Percentiles rank a stretch among this genome's conserved stretches.
phyloP scores from a whole-genome alignment of 768 basidiomycete genomes.

The Calvatia gigantea region DNA sequence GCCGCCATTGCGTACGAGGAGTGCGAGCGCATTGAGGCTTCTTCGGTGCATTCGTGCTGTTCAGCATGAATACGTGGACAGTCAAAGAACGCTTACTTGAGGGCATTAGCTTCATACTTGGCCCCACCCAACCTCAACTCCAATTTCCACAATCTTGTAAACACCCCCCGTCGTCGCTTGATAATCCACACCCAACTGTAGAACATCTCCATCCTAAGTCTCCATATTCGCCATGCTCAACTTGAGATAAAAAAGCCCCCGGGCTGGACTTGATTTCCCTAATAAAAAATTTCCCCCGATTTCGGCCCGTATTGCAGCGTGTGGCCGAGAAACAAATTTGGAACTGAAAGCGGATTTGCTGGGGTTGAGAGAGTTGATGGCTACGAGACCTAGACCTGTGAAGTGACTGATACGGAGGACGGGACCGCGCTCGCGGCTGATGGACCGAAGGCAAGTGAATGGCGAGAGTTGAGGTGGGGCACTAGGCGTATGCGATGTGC shows the following conservation, averaged over 20 bases:
- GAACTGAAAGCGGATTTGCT: slow-evolving; percentile 92
- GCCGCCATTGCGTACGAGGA: slow-evolving; percentile 16
- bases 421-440: slow-evolving; percentile 75
- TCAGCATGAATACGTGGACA: slow-evolving; percentile 7
- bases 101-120: slow-evolving; percentile 91
- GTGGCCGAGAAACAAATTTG: slow-evolving; percentile 92
- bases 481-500: slow-evolving; percentile 88
- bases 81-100: slow-evolving; percentile 58
- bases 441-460: slow-evolving; percentile 88
- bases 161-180: slow-evolving; percentile 98
- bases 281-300: slow-evolving; percentile 71
- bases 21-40: slow-evolving; percentile 73
- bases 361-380: too few relatives aligned
- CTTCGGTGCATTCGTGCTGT: slow-evolving; percentile 66
- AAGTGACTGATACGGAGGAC: slow-evolving; percentile 87
- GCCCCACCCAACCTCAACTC: slow-evolving; percentile 82
- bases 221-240: slow-evolving; percentile 75
- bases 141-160: slow-evolving; percentile 95
- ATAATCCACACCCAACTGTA: slow-evolving; percentile 98
- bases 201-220: slow-evolving; percentile 89
- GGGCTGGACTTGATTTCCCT: slow-evolving; percentile 83
- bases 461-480: slow-evolving; percentile 88
- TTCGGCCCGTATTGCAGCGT: slow-evolving; percentile 92
- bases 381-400: slow-evolving; percentile 70
- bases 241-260: slow-evolving; percentile 90